phyloP scores from a whole-genome alignment of 495 filamentous ascomycete genomes.

The Aspergillus coremiiformis region DNA sequence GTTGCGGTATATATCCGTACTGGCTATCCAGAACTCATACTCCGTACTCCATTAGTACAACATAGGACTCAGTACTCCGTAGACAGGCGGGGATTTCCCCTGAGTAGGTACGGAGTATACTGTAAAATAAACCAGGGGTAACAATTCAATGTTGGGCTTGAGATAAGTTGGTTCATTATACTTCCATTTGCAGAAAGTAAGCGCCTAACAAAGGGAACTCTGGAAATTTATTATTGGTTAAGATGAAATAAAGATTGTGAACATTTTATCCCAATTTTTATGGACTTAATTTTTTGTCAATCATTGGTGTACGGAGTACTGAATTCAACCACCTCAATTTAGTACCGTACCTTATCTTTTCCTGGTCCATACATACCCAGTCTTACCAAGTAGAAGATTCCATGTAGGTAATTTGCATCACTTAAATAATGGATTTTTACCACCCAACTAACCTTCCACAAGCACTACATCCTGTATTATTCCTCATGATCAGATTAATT shows the following conservation, averaged over 20 bases:
- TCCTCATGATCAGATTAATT: neutral
- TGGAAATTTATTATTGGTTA: neutral
- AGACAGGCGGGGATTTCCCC: neutral
- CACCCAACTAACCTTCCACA: neutral
- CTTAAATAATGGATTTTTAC: too few species aligned
- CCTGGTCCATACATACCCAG: too few species aligned
- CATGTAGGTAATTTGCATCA: too few species aligned
- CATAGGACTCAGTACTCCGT: too few species aligned
- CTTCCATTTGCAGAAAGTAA: neutral
- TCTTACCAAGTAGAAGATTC: too few species aligned
- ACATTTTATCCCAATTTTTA: neutral
- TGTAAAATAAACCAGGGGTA: neutral
- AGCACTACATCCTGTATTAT: neutral
- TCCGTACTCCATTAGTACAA: neutral
- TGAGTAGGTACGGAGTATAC: neutral
- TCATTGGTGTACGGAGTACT: too few species aligned
- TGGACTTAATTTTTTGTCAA: neutral
- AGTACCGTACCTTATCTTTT: too few species aligned
- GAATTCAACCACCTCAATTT: too few species aligned
- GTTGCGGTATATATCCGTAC: neutral
- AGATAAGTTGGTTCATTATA: neutral
- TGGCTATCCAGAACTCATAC: neutral
- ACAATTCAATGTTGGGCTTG: neutral
- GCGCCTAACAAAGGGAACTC: neutral
- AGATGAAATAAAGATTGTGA: neutral